A percentile compares a stretch with the other conserved stretches of the same genome.
phyloP scores from a whole-genome alignment of 106 monocot species.

The Apostasia ramifera region DNA sequence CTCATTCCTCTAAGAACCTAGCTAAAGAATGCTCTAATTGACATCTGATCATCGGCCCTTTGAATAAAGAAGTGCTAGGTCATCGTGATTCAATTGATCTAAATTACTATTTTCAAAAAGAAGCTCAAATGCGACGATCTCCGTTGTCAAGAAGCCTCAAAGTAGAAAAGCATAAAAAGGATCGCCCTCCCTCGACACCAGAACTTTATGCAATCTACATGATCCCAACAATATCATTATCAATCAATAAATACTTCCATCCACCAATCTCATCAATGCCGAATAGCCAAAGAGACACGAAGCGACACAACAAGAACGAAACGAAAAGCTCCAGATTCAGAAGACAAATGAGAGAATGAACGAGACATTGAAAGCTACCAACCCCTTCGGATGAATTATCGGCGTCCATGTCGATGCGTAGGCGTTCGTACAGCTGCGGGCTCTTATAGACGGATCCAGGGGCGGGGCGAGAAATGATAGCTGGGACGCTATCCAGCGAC shows the following conservation, averaged over 20 bases:
- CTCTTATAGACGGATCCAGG: constrained; percentile 77
- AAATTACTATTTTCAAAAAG: neutral
- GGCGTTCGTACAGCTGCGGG: constrained; percentile 65
- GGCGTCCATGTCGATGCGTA: constrained; percentile 63
- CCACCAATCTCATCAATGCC: neutral
- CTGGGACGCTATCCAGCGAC: constrained; percentile 66
- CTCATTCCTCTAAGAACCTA: too few relatives aligned
- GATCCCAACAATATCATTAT: neutral
- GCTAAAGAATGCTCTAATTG: too few relatives aligned
- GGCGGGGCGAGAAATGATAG: constrained; percentile 48
- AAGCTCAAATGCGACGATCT: neutral
- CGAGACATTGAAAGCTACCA: constrained; percentile 8
- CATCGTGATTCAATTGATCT: neutral
- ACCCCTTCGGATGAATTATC: constrained; percentile 73
- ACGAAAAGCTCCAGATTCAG: constrained; percentile 2
- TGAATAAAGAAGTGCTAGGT: neutral
- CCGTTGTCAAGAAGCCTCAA: neutral
- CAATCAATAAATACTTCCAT: neutral
- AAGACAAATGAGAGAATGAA: neutral
- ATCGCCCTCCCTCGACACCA: neutral
- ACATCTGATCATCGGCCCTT: too few relatives aligned
- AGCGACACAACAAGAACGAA: neutral
- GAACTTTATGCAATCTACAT: neutral
- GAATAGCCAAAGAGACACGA: neutral
- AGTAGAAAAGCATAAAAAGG: neutral